Conservation (phyloP, 129 eudicot species). For the Daucus carota region DNA sequence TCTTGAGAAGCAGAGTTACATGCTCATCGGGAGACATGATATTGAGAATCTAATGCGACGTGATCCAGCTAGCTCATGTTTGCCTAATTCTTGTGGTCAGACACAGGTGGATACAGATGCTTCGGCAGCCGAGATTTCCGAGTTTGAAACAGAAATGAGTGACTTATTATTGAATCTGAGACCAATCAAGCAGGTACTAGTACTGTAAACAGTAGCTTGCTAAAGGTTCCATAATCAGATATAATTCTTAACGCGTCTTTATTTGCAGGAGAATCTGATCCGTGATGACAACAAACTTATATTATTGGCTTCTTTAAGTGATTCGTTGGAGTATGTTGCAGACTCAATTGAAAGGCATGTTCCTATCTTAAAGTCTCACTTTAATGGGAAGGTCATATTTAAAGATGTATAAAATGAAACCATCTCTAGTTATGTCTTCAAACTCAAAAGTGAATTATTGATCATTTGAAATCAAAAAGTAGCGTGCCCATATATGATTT, state of each 20-base stretch:
- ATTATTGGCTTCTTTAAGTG: conserved; percentile 87
- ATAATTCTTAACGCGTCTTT: neutral
- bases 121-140: conserved; percentile 45
- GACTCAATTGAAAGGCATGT: conserved; percentile 94
- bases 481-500: neutral
- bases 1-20: conserved; percentile 98
- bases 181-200: conserved; percentile 86
- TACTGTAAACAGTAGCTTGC: conserved; percentile 5
- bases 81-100: conserved; percentile 56
- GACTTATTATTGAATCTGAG: conserved; percentile 66
- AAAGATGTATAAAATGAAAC: neutral
- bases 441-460: neutral
- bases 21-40: conserved; percentile 98
- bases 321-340: conserved; percentile 96
- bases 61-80: conserved; percentile 86
- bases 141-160: conserved; percentile 70
- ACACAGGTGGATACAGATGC: conserved; percentile 28
- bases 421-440: neutral
- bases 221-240: neutral
- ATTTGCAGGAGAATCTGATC: conserved; percentile 75
- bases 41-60: conserved; percentile 71
- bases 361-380: neutral
- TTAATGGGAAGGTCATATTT: neutral
- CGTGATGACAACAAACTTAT: conserved; percentile 96
- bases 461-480: neutral